These are phyloP conservation scores for Penicillium expansum DNA, from an alignment of 2,329 filamentous ascomycete species.

Conservation along the genomic window DNA sequence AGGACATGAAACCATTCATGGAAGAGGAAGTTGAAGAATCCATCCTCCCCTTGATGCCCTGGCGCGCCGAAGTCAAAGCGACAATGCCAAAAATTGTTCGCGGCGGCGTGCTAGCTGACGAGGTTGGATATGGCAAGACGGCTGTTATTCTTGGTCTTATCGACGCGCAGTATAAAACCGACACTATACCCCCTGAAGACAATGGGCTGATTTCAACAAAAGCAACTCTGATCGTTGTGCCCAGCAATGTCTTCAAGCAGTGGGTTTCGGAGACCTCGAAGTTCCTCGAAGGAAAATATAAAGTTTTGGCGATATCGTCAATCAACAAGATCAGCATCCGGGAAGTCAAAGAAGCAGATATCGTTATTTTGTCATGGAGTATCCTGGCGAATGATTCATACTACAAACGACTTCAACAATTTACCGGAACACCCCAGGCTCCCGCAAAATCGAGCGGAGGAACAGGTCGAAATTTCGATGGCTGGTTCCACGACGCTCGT, in stretches of 20 bases:
- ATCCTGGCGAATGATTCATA: conserved; percentile 52
- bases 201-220: conserved; percentile 44
- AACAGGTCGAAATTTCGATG: conserved; percentile 50
- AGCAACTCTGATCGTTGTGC: conserved; percentile 61
- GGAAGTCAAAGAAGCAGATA: conserved; percentile 49
- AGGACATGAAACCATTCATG: conserved; percentile 40
- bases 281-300: conserved; percentile 47
- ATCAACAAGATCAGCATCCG: conserved; percentile 45
- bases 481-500: conserved; percentile 53
- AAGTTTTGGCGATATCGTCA: conserved; percentile 44
- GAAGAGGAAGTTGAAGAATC: conserved; percentile 60
- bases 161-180: conserved; percentile 33
- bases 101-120: conserved; percentile 63
- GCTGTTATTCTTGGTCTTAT: conserved; percentile 59
- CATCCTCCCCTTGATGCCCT: conserved; percentile 50
- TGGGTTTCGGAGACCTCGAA: conserved; percentile 57
- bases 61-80: conserved; percentile 55
- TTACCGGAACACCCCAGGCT: conserved; percentile 49
- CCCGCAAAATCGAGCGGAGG: conserved; percentile 40
- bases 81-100: conserved; percentile 40
- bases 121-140: conserved; percentile 67
- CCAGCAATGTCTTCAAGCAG: conserved; percentile 54
- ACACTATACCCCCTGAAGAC: conserved; percentile 10
- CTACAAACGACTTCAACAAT: conserved; percentile 48
- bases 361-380: conserved; percentile 56